Evolutionary conservation across 768 basidiomycete species (phyloP).

Genomic region (Galerina sulciceps): DNA sequence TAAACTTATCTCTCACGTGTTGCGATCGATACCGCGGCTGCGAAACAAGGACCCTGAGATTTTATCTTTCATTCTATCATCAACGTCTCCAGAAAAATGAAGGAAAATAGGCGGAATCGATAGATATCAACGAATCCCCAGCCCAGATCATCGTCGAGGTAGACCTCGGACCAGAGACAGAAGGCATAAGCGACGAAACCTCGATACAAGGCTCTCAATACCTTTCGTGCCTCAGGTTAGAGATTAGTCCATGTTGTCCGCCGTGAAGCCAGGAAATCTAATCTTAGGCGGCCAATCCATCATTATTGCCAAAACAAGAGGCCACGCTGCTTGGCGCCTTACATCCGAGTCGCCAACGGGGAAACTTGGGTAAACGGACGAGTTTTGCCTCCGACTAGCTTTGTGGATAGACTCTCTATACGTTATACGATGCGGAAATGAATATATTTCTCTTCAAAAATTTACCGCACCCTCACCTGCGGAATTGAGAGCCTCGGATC

Average conservation of each 20-base stretch:
- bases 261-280: slow-evolving; percentile 1
- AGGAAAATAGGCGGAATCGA: neutral
- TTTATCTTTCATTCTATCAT: neutral
- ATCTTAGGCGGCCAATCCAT: slow-evolving; percentile 1
- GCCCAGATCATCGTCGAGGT: neutral
- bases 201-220: neutral
- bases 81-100: neutral
- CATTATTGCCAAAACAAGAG: slow-evolving; percentile 5
- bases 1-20: slow-evolving; percentile 11
- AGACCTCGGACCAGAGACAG: slow-evolving; percentile 2
- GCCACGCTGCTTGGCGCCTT: slow-evolving; percentile 2
- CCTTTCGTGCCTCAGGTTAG: neutral
- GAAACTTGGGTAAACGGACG: slow-evolving; percentile 2
- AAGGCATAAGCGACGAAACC: neutral
- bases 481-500: too few relatives aligned
- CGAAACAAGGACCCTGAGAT: too few relatives aligned
- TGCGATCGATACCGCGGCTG: neutral
- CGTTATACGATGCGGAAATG: neutral
- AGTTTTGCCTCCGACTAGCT: slow-evolving; percentile 3
- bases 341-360: slow-evolving; percentile 5
- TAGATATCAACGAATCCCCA: too few relatives aligned
- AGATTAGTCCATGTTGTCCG: neutral
- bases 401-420: neutral
- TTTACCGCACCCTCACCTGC: neutral
- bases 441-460: neutral